Base-by-base conservation (phyloP, 805 yeast species). In the Pichia cephalocereana region DNA sequence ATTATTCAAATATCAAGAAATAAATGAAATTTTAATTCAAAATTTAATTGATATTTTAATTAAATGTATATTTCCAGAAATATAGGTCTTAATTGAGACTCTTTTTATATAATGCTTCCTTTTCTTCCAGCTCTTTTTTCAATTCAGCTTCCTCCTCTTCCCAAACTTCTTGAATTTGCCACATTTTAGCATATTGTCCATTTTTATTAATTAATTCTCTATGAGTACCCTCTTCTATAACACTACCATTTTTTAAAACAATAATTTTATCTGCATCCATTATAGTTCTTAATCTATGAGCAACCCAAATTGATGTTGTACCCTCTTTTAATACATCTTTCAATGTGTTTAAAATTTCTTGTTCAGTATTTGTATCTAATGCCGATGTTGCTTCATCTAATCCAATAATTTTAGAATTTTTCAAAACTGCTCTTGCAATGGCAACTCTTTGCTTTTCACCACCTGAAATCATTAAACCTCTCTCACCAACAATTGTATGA, bases 401-500 rank as follows among this genome's bases (percentile, higher is more conserved):
- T 64, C 93, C 91, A 48, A 95, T 85, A 44, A 93, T 87, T 28
- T 93, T 91, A 0, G 97, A 80, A 53, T 79, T 74, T 65, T 93
- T 93, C 56, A 93, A 68, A 41, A 93, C 65, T n/a, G 93, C 77
- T 54, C 99, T 75, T 0, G 97, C 93, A 54, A 93, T 88, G 0
- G 99, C 98, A 40, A 93, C 71, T 53, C 99, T 71, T 67, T 93
- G 99, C 63, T 93, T 90, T 64, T 93, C 99, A 52, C 99, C 99
- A n/a, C 99, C 99, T 27, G 96, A 88, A 43, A 93, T 90, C 99
- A 93, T 93, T 76, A 93, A 75, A n/a, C 99, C 99, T 61, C 95
- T 72, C 65, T 93, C 99, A 44, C 99, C 99, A 17, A 93, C 99
- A 49, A 86, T 72, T 0, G 98, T 93, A 30, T 83, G 71, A 39